Conservation (phyloP, 257 asterid genomes). For the Solanum lycopersicoides region DNA sequence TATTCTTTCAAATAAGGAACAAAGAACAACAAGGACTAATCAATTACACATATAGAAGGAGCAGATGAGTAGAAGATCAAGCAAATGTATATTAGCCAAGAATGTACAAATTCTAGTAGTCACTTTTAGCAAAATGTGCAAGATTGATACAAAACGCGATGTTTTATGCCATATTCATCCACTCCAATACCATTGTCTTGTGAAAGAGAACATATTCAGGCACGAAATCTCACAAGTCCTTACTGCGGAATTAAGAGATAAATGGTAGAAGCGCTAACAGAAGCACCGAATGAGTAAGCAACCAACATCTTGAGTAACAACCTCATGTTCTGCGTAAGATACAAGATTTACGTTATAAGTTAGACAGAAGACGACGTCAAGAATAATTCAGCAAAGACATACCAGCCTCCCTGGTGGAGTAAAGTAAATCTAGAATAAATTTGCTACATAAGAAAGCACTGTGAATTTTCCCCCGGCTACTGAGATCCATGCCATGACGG, state of each 20-base stretch:
- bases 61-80: neutral
- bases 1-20: neutral
- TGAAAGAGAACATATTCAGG: neutral
- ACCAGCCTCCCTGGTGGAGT: neutral
- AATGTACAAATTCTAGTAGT: neutral
- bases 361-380: neutral
- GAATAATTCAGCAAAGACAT: neutral
- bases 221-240: neutral
- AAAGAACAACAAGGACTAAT: neutral
- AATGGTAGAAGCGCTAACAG: neutral
- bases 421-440: neutral
- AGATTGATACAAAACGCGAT: neutral
- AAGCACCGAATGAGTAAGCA: neutral
- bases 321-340: neutral
- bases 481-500: neutral
- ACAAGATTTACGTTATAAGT: neutral
- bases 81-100: neutral
- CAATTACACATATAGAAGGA: neutral
- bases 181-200: neutral
- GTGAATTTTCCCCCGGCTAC: neutral
- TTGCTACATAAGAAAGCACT: neutral
- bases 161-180: too few relatives aligned
- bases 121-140: neutral
- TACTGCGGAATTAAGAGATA: neutral
- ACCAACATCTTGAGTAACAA: neutral